phyloP scores from a whole-genome alignment of 345 rosid species.

The Excoecaria cochinchinensis region DNA sequence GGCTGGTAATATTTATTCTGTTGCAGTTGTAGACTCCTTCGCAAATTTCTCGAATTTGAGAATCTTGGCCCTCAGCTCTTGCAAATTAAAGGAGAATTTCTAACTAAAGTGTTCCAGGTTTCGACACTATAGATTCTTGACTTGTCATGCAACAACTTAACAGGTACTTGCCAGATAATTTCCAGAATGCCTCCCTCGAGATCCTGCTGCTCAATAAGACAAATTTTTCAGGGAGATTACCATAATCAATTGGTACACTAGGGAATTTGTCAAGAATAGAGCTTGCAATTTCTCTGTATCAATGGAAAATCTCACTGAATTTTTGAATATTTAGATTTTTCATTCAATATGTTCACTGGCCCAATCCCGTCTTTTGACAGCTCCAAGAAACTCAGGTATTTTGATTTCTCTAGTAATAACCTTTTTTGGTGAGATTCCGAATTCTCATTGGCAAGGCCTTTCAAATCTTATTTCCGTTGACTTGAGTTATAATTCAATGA shows the following conservation, averaged over 20 bases:
- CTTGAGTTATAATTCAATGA: slow-evolving; percentile 28
- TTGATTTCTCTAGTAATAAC: slow-evolving; percentile 31
- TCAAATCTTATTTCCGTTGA: slow-evolving; percentile 28
- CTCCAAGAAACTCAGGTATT: slow-evolving; percentile 24
- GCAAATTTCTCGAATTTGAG: slow-evolving; percentile 21
- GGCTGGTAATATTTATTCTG: slow-evolving; percentile 8
- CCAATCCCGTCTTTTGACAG: slow-evolving; percentile 27
- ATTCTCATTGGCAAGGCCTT: slow-evolving; percentile 25
- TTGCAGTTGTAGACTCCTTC: slow-evolving; percentile 30
- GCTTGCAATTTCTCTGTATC: slow-evolving; percentile 23
- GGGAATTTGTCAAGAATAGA: slow-evolving; percentile 20
- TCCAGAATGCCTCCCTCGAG: slow-evolving; percentile 20
- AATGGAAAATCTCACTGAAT: slow-evolving; percentile 21
- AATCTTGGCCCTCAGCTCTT: slow-evolving; percentile 7
- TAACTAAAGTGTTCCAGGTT: slow-evolving; percentile 23
- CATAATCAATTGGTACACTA: slow-evolving; percentile 33
- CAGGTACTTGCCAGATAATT: slow-evolving; percentile 22
- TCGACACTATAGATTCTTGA: slow-evolving; percentile 34
- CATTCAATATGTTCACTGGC: slow-evolving; percentile 33
- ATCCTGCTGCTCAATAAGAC: slow-evolving; percentile 24
- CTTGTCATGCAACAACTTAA: slow-evolving; percentile 25
- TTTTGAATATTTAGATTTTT: slow-evolving; percentile 36
- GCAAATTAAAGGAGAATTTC: slow-evolving; percentile 30
- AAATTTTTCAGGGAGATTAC: slow-evolving; percentile 31
- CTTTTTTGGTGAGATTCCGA: slow-evolving; percentile 30